Conservation (phyloP, 2,329 filamentous ascomycete genomes). For the Dendrostoma leiphaemia region DNA sequence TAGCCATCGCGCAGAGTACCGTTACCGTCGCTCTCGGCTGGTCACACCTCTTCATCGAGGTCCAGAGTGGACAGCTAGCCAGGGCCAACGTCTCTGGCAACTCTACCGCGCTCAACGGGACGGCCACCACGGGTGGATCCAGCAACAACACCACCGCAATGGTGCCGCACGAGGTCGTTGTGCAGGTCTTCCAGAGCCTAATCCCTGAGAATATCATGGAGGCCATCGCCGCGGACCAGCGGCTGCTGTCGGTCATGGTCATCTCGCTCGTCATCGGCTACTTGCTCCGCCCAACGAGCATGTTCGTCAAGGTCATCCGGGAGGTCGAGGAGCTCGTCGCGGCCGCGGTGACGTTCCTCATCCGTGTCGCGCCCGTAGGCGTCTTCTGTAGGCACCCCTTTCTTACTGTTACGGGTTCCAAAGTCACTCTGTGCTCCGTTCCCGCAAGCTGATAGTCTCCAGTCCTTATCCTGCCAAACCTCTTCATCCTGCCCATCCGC, state of each 20-base stretch:
- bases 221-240: slow-evolving; percentile 42
- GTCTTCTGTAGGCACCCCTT: too few species aligned
- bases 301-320: slow-evolving; percentile 40
- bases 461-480: slow-evolving; percentile 50
- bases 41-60: slow-evolving; percentile 37
- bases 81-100: too few species aligned
- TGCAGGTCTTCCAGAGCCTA: slow-evolving; percentile 47
- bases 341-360: slow-evolving; percentile 44
- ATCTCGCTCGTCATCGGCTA: slow-evolving; percentile 45
- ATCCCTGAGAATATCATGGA: slow-evolving; percentile 47
- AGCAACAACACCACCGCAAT: slow-evolving; percentile 6
- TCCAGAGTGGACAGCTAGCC: background rate
- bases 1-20: slow-evolving; percentile 46
- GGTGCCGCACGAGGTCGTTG: slow-evolving; percentile 41
- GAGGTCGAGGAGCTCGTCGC: slow-evolving; percentile 49
- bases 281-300: slow-evolving; percentile 38
- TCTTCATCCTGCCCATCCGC: slow-evolving; percentile 46
- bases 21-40: slow-evolving; percentile 47
- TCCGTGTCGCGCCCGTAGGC: slow-evolving; percentile 47
- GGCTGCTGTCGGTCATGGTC: slow-evolving; percentile 45
- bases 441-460: too few species aligned
- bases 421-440: too few species aligned
- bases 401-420: too few species aligned
- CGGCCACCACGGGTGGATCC: background rate
- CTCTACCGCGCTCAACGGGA: background rate